phyloP scores from a whole-genome alignment of 306 rosid genomes.

The Luffa acutangula region DNA sequence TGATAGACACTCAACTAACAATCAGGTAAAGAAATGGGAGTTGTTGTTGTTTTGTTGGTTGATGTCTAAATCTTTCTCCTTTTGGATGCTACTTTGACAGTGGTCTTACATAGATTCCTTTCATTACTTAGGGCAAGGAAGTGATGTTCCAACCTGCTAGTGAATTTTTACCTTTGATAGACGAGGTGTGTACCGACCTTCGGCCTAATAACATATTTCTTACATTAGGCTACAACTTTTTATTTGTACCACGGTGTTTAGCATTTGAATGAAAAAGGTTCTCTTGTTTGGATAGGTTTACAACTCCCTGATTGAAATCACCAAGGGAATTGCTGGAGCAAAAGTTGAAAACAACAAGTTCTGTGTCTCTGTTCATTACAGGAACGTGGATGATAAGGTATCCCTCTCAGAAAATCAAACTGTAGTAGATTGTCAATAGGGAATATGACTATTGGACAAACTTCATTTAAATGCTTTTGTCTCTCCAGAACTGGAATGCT shows the following conservation, averaged over 20 bases:
- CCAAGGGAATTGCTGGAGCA: slow-evolving; percentile 64
- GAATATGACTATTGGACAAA: neutral
- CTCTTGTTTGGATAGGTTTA: slow-evolving; percentile 46
- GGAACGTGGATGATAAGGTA: slow-evolving; percentile 88
- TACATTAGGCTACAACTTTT: neutral
- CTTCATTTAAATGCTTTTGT: neutral
- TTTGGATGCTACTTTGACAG: neutral
- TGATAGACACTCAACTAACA: slow-evolving; percentile 44
- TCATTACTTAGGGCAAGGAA: slow-evolving; percentile 55
- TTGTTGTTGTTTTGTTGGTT: neutral
- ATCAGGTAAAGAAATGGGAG: slow-evolving; percentile 33
- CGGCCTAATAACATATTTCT: neutral
- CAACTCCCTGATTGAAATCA: slow-evolving; percentile 42
- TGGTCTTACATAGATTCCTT: neutral
- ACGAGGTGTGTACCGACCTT: slow-evolving; percentile 33
- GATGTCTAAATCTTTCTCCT: neutral
- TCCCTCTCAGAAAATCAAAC: neutral
- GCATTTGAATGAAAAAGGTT: neutral
- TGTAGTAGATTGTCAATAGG: neutral
- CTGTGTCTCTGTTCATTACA: slow-evolving; percentile 92
- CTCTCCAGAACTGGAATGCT: slow-evolving; percentile 49
- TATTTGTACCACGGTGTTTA: slow-evolving; percentile 1
- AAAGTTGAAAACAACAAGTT: slow-evolving; percentile 77
- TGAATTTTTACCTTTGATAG: slow-evolving; percentile 68
- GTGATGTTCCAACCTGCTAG: slow-evolving; percentile 94